Evolutionary conservation across 805 yeast genomes (phyloP).

Genomic region (Starmerella asiatica): DNA sequence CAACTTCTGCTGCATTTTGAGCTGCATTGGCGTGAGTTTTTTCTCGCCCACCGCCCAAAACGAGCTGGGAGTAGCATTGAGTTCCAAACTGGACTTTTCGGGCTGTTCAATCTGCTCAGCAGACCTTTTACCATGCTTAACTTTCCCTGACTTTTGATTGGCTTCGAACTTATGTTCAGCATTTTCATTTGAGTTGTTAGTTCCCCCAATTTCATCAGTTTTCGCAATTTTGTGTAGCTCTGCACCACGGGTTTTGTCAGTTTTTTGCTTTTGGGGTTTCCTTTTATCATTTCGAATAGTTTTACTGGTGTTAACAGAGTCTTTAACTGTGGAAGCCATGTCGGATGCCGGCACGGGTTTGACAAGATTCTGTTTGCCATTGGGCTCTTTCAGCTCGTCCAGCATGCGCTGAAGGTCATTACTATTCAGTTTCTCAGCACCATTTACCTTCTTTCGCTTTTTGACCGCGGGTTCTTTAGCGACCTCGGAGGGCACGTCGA

Average conservation of each 20-base stretch:
- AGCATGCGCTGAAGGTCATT: conserved; percentile 15
- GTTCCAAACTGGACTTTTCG: not conserved
- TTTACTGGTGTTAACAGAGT: not conserved
- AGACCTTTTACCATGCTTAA: not conserved
- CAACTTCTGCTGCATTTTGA: conserved; percentile 87
- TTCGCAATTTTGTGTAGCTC: not conserved
- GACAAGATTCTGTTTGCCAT: not conserved
- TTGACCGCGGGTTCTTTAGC: conserved; percentile 9
- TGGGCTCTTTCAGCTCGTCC: conserved; percentile 9
- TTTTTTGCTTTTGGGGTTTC: not conserved
- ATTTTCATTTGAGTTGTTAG: not conserved
- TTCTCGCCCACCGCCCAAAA: not conserved
- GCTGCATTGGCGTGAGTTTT: conserved; percentile 73
- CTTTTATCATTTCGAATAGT: not conserved
- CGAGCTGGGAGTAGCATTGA: not conserved
- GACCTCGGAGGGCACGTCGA: conserved; percentile 13
- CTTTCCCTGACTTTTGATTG: not conserved
- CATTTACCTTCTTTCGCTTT: conserved; percentile 3
- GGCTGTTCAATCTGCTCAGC: conserved; percentile 12
- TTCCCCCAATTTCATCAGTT: not conserved
- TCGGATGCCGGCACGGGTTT: too few relatives aligned
- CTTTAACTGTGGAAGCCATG: too few relatives aligned
- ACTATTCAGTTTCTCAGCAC: conserved; percentile 2
- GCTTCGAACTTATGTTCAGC: not conserved
- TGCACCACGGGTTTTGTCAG: conserved; percentile 2